These are phyloP conservation scores for Solanum hybrid DNA, from an alignment of 305 asterid genomes.

Conservation along the genomic window DNA sequence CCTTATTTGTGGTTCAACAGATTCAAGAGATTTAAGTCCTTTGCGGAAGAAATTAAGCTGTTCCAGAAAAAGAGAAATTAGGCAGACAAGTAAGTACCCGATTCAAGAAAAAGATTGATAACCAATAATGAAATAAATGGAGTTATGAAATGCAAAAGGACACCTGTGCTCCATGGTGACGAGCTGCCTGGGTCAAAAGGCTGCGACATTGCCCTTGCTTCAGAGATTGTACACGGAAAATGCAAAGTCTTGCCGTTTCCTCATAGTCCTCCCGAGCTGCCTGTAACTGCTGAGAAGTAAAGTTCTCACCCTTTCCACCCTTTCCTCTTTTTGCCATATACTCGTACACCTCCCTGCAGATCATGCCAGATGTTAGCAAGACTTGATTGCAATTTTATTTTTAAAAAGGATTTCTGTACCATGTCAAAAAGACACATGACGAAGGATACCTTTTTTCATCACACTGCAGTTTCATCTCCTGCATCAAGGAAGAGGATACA, in stretches of 20 bases:
- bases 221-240: constrained; percentile 89
- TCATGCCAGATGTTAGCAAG: constrained; percentile 14
- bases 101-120: constrained; percentile 1
- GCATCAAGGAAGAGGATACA: constrained; percentile 28
- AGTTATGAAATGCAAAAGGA: constrained; percentile 8
- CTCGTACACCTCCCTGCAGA: constrained; percentile 66
- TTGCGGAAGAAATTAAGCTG: constrained; percentile 78
- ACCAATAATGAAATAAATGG: constrained; percentile 5
- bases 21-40: constrained; percentile 84
- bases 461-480: constrained; percentile 97
- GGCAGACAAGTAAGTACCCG: constrained; percentile 4
- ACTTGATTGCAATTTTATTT: background rate
- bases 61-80: constrained; percentile 10
- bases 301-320: constrained; percentile 71
- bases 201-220: constrained; percentile 93
- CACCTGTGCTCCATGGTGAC: constrained; percentile 97
- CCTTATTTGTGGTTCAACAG: constrained; percentile 73
- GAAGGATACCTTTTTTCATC: constrained; percentile 75
- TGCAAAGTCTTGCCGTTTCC: constrained; percentile 76
- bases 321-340: constrained; percentile 73
- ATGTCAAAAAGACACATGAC: background rate
- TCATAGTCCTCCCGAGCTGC: constrained; percentile 84
- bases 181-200: constrained; percentile 88
- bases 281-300: constrained; percentile 66
- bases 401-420: background rate